Evolutionary conservation across 2,329 filamentous ascomycete genomes (phyloP).

Genomic region (Saccharata proteae): DNA sequence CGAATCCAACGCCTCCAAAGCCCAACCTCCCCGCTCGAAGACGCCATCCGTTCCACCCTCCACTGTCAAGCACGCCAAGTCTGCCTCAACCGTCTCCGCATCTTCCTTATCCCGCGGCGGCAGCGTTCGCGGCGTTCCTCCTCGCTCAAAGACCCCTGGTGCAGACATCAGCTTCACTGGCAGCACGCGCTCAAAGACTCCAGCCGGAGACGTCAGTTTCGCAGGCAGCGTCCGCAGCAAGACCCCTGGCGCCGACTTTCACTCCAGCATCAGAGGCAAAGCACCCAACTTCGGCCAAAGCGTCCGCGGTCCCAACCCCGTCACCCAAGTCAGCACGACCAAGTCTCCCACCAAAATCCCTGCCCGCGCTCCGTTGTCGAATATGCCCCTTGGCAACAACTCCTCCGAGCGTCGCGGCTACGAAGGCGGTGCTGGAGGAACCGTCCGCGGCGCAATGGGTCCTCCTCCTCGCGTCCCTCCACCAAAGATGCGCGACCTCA

Average conservation of each 20-base stretch:
- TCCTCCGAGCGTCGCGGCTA: conserved; percentile 57
- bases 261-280: conserved; percentile 7
- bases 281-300: conserved; percentile 5
- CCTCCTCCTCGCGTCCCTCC: conserved; percentile 49
- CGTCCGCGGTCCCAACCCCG: conserved; percentile 17
- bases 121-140: conserved; percentile 29
- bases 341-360: conserved; percentile 57
- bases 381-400: conserved; percentile 59
- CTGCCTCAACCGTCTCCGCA: conserved; percentile 13
- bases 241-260: no score
- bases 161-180: conserved; percentile 20
- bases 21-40: conserved; percentile 56
- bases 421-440: conserved; percentile 19
- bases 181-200: conserved; percentile 29
- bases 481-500: conserved; percentile 84
- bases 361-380: conserved; percentile 55
- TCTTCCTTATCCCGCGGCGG: conserved; percentile 22
- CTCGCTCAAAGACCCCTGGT: conserved; percentile 32
- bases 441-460: conserved; percentile 24
- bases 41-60: conserved; percentile 48
- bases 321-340: conserved; percentile 16
- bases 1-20: conserved; percentile 49
- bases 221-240: conserved; percentile 5
- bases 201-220: conserved; percentile 24
- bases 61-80: conserved; percentile 22